Evolutionary conservation across 345 rosid genomes (phyloP), one percentile per base, ranked within the genome.

Genomic region (Hibiscus trionum): DNA sequence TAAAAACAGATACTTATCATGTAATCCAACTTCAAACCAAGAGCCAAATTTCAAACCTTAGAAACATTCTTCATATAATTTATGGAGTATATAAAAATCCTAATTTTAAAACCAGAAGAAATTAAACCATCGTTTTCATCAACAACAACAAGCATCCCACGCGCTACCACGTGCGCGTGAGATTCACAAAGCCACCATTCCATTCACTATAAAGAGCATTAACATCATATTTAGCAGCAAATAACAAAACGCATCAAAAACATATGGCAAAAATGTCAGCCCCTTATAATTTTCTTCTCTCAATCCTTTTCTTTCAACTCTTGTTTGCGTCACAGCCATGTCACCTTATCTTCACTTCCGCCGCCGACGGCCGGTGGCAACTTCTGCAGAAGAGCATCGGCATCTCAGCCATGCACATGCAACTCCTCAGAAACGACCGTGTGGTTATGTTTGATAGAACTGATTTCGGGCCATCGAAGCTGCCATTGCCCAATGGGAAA

Each of bases 391-490:
- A 77, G 15, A 85, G 70, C 86, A 74, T 89, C 17, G 98, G 97
- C 56, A 80, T 93, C 75, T 73, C 93, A 0, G 90, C 97, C 49
- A 90, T 93, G 98, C 97, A 93, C 86, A 88, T 90, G 81, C 98
- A 93, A 56, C 92, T 90, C 55, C 90, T 93, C 72, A 77, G 74
- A 72, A 88, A 93, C 69, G 98, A 93, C 81, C 91, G 90, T 21
- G 95, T 88, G 24, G 50, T 90, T 7, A 88, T 90, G 80, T 93
- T 78, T 69, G 98, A 93, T 71, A 83, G 96, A 24, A 88, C 96
- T 11, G 87, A 86, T 72, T 93, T 88, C 52, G 98, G 98, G 11
- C 65, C 19, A 33, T 90, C 98, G 0, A 93, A 88, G 72, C 71
- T 93, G 19, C 72, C 88, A 0, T 68, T 93, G 19, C 93, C 98